Percentiles rank a stretch among this genome's conserved stretches.
These are phyloP conservation scores for Mycena rosella DNA, from an alignment of 768 basidiomycete species.

Conservation along the genomic window DNA sequence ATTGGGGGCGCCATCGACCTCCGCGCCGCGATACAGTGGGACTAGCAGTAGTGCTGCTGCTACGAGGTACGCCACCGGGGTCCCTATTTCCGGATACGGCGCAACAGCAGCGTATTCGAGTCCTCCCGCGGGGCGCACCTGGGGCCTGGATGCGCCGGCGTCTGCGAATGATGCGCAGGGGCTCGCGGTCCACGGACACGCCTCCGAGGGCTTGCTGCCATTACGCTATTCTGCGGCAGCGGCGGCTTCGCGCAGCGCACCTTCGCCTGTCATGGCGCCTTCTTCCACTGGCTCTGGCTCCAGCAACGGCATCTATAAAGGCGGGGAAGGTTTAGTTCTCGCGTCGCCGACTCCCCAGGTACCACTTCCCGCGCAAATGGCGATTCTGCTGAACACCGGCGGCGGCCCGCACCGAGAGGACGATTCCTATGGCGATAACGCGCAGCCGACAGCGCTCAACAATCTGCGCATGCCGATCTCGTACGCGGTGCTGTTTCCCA, in stretches of 20 bases:
- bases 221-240: slow-evolving; percentile 35
- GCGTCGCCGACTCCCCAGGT: slow-evolving; percentile 29
- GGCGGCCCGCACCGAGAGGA: slow-evolving; percentile 7
- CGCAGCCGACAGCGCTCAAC: slow-evolving; percentile 17
- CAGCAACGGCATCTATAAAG: slow-evolving; percentile 31
- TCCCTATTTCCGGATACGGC: slow-evolving; percentile 31
- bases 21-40: slow-evolving; percentile 17
- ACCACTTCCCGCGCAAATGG: slow-evolving; percentile 34
- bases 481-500: slow-evolving; percentile 22
- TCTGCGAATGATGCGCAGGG: slow-evolving; percentile 28
- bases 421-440: slow-evolving; percentile 7
- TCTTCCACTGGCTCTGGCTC: slow-evolving; percentile 24
- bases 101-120: slow-evolving; percentile 14
- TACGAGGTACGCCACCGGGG: slow-evolving; percentile 31
- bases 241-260: slow-evolving; percentile 24
- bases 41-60: slow-evolving; percentile 20
- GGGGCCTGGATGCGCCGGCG: slow-evolving; percentile 23
- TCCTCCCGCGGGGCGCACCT: slow-evolving; percentile 25
- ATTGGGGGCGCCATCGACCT: slow-evolving; percentile 25
- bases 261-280: slow-evolving; percentile 26
- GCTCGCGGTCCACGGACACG: slow-evolving; percentile 33
- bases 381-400: slow-evolving; percentile 33
- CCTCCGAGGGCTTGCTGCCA: slow-evolving; percentile 25
- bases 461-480: slow-evolving; percentile 12
- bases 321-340: slow-evolving; percentile 19